phyloP scores from a whole-genome alignment of 2,329 filamentous ascomycete genomes.

The Ascocoryne sarcoides region DNA sequence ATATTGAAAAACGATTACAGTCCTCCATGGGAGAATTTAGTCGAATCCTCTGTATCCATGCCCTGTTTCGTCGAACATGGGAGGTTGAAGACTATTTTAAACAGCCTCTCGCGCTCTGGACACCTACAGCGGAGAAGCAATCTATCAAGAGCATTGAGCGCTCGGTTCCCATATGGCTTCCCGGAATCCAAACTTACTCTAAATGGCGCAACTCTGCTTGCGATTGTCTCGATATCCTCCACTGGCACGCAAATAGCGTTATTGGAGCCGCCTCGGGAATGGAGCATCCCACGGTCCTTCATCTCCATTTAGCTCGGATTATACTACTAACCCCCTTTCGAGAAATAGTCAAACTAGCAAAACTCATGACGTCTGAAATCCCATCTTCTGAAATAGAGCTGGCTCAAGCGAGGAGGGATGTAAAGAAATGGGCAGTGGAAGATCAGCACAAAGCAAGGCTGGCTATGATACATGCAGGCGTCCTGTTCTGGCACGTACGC shows the following conservation, averaged over 20 bases:
- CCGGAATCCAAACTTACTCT: slow-evolving; percentile 37
- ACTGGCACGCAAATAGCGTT: slow-evolving; percentile 35
- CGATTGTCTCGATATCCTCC: slow-evolving; percentile 35
- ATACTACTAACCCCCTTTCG: slow-evolving; percentile 32
- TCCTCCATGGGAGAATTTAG: slow-evolving; percentile 39
- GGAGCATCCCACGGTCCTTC: slow-evolving; percentile 36
- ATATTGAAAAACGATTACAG: slow-evolving; percentile 39
- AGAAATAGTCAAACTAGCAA: slow-evolving; percentile 15
- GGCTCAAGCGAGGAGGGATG: slow-evolving; percentile 26
- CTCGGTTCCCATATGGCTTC: slow-evolving; percentile 36
- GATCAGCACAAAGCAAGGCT: slow-evolving; percentile 49
- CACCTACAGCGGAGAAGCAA: slow-evolving; percentile 34
- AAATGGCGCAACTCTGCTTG: slow-evolving; percentile 38
- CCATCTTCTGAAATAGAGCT: background rate
- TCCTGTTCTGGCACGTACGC: slow-evolving; percentile 43
- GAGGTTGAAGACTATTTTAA: slow-evolving; percentile 38
- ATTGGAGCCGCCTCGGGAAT: slow-evolving; percentile 32
- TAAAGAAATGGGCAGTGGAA: slow-evolving; percentile 40
- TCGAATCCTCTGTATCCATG: slow-evolving; percentile 40
- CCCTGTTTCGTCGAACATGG: slow-evolving; percentile 40
- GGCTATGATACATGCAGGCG: slow-evolving; percentile 44
- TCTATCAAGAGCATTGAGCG: slow-evolving; percentile 26
- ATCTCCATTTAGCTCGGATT: slow-evolving; percentile 35
- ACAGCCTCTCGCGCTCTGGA: slow-evolving; percentile 37
- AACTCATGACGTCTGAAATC: slow-evolving; percentile 4